These are phyloP conservation scores for Pseudozyma tsukubaensis DNA, from an alignment of 1,284 basidiomycete genomes.

Conservation along the genomic window DNA sequence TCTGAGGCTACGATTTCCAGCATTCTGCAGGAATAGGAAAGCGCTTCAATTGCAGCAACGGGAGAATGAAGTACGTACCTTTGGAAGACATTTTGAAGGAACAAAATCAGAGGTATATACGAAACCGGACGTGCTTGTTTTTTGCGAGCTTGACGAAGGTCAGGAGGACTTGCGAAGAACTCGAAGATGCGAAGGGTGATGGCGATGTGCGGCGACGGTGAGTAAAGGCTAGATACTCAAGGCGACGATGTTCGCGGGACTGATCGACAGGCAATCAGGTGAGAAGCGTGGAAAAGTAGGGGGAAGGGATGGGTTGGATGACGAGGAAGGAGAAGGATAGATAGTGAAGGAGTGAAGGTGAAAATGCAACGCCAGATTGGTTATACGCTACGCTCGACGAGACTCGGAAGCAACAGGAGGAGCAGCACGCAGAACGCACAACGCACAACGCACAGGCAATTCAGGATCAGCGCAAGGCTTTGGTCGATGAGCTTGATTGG, in stretches of 20 bases:
- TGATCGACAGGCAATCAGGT: slow-evolving; percentile 21
- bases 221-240: slow-evolving; percentile 57
- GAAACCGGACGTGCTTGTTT: neutral
- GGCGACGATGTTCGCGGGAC: slow-evolving; percentile 23
- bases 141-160: slow-evolving; percentile 7
- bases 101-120: slow-evolving; percentile 23
- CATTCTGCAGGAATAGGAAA: neutral
- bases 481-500: too few species aligned
- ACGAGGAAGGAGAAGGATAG: slow-evolving; percentile 8
- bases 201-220: slow-evolving; percentile 36
- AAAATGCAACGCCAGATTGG: neutral
- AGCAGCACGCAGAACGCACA: slow-evolving; percentile 5
- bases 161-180: slow-evolving; percentile 5
- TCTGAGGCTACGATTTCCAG: neutral
- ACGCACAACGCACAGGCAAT: slow-evolving; percentile 1
- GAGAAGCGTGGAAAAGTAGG: slow-evolving; percentile 5
- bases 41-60: neutral
- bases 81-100: slow-evolving; percentile 52
- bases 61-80: slow-evolving; percentile 35
- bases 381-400: slow-evolving; percentile 12
- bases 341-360: slow-evolving; percentile 20
- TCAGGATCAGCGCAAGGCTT: too few species aligned
- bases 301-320: slow-evolving; percentile 2
- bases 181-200: neutral
- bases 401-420: neutral